These are phyloP conservation scores for Tolypocladium sp. DNA, from an alignment of 2,329 filamentous ascomycete genomes.

Conservation along the genomic window DNA sequence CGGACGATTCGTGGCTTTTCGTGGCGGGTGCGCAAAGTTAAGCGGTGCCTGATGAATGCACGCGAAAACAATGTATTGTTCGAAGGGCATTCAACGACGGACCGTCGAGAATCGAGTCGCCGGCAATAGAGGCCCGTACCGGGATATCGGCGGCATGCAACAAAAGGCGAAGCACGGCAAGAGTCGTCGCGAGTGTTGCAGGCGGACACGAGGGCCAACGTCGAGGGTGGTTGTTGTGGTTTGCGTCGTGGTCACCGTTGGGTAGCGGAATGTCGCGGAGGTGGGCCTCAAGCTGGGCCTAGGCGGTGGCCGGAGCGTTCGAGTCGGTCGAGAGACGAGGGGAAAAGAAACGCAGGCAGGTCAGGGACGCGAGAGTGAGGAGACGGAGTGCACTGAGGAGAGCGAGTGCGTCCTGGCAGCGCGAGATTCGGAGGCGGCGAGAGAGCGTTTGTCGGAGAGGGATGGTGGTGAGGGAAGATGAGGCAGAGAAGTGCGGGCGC, in stretches of 20 bases:
- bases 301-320: not conserved
- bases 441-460: not conserved
- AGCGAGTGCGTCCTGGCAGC: not conserved
- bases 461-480: not conserved
- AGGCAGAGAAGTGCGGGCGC: slow-evolving; percentile 2
- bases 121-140: slow-evolving; percentile 1
- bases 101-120: slow-evolving; percentile 3
- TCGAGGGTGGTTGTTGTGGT: not conserved
- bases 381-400: not conserved
- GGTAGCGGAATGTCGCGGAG: slow-evolving; percentile 4
- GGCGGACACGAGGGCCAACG: not conserved
- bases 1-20: not conserved
- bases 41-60: not conserved
- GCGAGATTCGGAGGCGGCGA: not conserved
- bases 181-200: slow-evolving; percentile 1
- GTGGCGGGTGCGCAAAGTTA: not conserved
- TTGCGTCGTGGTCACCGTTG: slow-evolving; percentile 2
- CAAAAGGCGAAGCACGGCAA: not conserved
- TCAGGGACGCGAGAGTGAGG: not conserved
- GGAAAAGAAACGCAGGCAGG: not conserved
- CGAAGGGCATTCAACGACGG: not conserved
- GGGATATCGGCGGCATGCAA: slow-evolving; percentile 4
- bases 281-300: not conserved
- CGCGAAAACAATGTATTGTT: not conserved
- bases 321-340: not conserved